phyloP scores from a whole-genome alignment of 495 filamentous ascomycete genomes.

The Aspergillus kassunensis region DNA sequence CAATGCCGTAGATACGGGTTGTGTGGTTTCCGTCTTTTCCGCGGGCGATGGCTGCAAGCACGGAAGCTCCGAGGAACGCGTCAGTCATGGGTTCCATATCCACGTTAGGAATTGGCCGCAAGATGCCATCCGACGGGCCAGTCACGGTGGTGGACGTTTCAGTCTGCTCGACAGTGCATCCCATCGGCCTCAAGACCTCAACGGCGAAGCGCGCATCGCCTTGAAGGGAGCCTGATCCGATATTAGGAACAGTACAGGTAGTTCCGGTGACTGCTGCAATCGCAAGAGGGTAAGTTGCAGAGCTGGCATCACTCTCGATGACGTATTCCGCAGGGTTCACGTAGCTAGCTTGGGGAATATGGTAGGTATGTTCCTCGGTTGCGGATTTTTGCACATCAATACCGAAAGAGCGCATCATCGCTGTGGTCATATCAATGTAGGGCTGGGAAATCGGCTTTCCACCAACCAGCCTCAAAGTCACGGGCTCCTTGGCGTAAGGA shows the following conservation, averaged over 20 bases:
- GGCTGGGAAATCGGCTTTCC: slow-evolving; percentile 95
- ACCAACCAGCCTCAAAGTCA: slow-evolving; percentile 83
- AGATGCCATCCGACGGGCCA: slow-evolving; percentile 68
- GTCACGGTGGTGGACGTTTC: slow-evolving; percentile 86
- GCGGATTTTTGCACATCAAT: slow-evolving; percentile 70
- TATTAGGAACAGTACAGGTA: slow-evolving; percentile 92
- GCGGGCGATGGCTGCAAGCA: slow-evolving; percentile 86
- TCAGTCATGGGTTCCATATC: slow-evolving; percentile 99
- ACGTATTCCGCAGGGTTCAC: slow-evolving; percentile 82
- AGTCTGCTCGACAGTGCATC: slow-evolving; percentile 83
- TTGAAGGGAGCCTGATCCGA: slow-evolving; percentile 86
- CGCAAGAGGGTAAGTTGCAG: slow-evolving; percentile 93
- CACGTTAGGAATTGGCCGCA: slow-evolving; percentile 69
- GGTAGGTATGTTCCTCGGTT: slow-evolving; percentile 83
- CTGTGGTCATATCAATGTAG: slow-evolving; percentile 98
- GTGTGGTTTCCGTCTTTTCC: slow-evolving; percentile 52
- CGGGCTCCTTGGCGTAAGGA: slow-evolving; percentile 89
- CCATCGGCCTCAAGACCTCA: slow-evolving; percentile 89
- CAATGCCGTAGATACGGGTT: slow-evolving; percentile 87
- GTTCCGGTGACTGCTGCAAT: slow-evolving; percentile 93
- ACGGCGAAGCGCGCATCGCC: slow-evolving; percentile 95
- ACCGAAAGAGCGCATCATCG: slow-evolving; percentile 96
- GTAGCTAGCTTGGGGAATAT: slow-evolving; percentile 85
- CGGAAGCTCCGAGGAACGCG: slow-evolving; percentile 91
- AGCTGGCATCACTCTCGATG: slow-evolving; percentile 95